Conservation (phyloP, 2,329 filamentous ascomycete species). For the Penicillium sp. region DNA sequence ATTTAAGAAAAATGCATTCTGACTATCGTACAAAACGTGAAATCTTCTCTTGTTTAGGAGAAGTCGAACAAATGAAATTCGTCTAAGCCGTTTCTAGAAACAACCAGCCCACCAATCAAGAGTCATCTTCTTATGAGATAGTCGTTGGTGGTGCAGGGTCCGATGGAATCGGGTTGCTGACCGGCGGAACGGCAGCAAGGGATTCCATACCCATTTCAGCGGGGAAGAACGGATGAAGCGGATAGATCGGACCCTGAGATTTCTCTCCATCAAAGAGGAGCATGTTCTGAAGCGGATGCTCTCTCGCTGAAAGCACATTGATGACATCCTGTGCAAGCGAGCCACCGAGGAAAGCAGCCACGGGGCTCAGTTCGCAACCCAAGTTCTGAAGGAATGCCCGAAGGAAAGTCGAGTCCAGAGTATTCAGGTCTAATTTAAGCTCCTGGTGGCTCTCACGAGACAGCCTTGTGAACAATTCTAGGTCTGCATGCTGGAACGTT, state of each 20-base stretch:
- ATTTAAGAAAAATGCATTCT: conserved; percentile 10
- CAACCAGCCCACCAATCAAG: neutral
- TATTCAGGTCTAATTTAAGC: conserved; percentile 70
- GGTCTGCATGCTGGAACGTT: conserved; percentile 63
- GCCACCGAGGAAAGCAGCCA: conserved; percentile 86
- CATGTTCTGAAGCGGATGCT: conserved; percentile 96
- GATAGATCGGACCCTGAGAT: conserved; percentile 77
- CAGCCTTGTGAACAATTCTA: conserved; percentile 75
- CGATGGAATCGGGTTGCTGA: conserved; percentile 31
- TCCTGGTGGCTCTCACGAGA: conserved; percentile 79
- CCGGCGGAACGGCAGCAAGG: conserved; percentile 33
- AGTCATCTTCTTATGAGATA: neutral
- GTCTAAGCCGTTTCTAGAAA: neutral
- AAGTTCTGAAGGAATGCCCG: conserved; percentile 86
- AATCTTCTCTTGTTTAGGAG: neutral
- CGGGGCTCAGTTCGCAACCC: conserved; percentile 80
- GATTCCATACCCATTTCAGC: conserved; percentile 29
- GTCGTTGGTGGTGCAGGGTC: conserved; percentile 12
- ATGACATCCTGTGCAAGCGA: conserved; percentile 95
- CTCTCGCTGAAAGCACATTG: conserved; percentile 86
- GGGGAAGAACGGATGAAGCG: conserved; percentile 71
- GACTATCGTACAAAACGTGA: conserved; percentile 7
- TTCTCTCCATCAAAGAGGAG: conserved; percentile 86
- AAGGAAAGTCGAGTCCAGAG: conserved; percentile 72
- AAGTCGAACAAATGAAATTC: conserved; percentile 1